phyloP scores from a whole-genome alignment of 164 flowering plant species.

The Vitis labrusca region DNA sequence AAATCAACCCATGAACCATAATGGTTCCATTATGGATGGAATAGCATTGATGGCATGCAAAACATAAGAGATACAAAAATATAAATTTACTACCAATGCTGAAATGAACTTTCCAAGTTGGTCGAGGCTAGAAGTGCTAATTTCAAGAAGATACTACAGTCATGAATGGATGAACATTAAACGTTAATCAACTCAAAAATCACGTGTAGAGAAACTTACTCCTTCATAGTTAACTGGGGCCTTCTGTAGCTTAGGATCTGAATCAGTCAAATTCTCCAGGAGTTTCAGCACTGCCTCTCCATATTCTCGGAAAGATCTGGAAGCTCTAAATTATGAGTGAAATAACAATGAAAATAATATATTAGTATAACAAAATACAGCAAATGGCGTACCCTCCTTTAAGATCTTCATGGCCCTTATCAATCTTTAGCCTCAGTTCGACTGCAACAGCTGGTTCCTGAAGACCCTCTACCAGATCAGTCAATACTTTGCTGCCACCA shows the following conservation, averaged over 20 bases:
- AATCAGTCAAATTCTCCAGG: constrained; percentile 53
- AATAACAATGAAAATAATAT: constrained; percentile 1
- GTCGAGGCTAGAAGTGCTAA: neutral
- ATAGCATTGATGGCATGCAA: neutral
- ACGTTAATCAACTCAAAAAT: neutral
- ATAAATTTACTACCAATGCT: neutral
- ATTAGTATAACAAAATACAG: neutral
- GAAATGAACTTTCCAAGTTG: neutral
- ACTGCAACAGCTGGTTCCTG: constrained; percentile 81
- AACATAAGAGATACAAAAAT: neutral
- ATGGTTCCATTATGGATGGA: neutral
- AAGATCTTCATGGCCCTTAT: constrained; percentile 78
- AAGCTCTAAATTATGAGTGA: constrained; percentile 10
- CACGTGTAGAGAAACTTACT: constrained; percentile 42
- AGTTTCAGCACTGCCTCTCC: constrained; percentile 91
- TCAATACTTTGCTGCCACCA: constrained; percentile 88
- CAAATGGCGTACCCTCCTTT: constrained; percentile 71
- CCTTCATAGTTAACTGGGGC: constrained; percentile 96
- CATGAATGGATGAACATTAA: neutral
- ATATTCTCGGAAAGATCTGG: constrained; percentile 87
- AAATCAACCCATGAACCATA: no score
- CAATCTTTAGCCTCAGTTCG: constrained; percentile 83
- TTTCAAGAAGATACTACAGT: neutral
- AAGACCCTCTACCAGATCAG: constrained; percentile 83
- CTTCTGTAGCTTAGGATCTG: constrained; percentile 73